Base-by-base conservation (phyloP, 2,329 filamentous ascomycete species). In the Zarea fungicola region DNA sequence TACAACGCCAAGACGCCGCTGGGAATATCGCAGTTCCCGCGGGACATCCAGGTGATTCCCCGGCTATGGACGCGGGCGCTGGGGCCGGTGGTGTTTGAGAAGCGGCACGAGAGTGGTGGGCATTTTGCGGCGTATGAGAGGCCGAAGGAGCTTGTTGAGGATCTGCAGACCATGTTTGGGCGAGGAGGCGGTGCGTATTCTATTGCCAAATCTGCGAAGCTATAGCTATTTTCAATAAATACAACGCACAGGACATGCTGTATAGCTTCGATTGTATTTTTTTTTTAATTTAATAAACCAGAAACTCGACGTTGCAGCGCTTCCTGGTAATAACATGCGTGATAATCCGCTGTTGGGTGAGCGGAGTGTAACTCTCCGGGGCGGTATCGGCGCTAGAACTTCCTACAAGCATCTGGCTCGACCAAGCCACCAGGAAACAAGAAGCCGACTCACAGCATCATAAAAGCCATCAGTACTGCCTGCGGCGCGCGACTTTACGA, bases 101-200 rank as follows among this genome's bases (percentile, higher is more conserved):
- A 65, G 19, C 55, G 63, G n/a, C 69, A 76, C 47, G 65, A 70
- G 10, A 67, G 66, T 19, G 76, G 76, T 2, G 78, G 78, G 0
- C 78, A 82, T 58, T 82, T 82, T 57, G 77, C 76, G 6, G 75
- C 79, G 2, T 75, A 70, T 58, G 78, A 83, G 60, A 62, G 65
- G 25, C 79, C 79, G 1, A 66, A 76, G 32, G 63, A 69, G 14
- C 64, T 82, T 32, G 72, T 68, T 0, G 64, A 61, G 14, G 79
- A 82, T 59, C 52, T 83, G 50, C 65, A 66, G 53, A 68, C 68
- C 10, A 81, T 82, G 77, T 81, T 81, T 62, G 72, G 74, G 1
- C 74, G 70, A 52, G 65, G 64, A 1, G 73, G 73, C 2, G 70
- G 71, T 9, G 73, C 71, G 3, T 69, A 63, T 55, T 61, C 60